phyloP scores from a whole-genome alignment of 2,329 filamentous ascomycete species.

The Hypoxylon sp. region DNA sequence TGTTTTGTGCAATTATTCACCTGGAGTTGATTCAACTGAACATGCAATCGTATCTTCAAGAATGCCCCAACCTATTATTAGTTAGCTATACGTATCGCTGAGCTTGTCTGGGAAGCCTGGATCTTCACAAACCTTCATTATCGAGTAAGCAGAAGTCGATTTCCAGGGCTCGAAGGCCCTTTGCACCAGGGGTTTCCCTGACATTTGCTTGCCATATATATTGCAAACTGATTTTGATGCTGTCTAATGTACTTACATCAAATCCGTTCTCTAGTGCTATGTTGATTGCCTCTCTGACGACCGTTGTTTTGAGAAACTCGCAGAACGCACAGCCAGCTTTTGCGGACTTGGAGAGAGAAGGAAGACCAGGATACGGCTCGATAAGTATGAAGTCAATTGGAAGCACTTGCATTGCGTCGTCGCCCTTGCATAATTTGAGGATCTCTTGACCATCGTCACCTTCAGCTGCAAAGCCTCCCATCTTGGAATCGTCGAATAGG shows the following conservation, averaged over 20 bases:
- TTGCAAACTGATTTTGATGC: background rate
- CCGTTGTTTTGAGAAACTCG: background rate
- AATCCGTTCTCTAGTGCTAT: background rate
- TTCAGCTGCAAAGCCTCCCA: conserved; percentile 9
- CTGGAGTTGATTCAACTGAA: conserved; percentile 1
- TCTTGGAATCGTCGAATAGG: conserved; percentile 18
- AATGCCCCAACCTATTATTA: background rate
- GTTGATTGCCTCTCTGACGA: background rate
- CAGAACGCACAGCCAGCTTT: conserved; percentile 17
- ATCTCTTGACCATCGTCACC: conserved; percentile 9
- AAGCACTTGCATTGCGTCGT: background rate
- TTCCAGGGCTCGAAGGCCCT: background rate
- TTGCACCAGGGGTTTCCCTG: background rate
- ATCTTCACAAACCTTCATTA: background rate
- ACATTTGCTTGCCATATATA: background rate
- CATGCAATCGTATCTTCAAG: background rate
- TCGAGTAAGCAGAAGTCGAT: background rate
- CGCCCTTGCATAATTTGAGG: background rate
- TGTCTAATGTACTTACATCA: background rate
- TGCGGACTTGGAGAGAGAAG: conserved; percentile 13
- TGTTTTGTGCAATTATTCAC: background rate
- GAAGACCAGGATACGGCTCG: conserved; percentile 14
- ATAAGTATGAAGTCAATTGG: background rate
- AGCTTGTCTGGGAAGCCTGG: background rate
- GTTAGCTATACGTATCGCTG: background rate